Evolutionary conservation across 2,329 filamentous ascomycete species (phyloP).

Genomic region (Sclerotiophoma versabilis): DNA sequence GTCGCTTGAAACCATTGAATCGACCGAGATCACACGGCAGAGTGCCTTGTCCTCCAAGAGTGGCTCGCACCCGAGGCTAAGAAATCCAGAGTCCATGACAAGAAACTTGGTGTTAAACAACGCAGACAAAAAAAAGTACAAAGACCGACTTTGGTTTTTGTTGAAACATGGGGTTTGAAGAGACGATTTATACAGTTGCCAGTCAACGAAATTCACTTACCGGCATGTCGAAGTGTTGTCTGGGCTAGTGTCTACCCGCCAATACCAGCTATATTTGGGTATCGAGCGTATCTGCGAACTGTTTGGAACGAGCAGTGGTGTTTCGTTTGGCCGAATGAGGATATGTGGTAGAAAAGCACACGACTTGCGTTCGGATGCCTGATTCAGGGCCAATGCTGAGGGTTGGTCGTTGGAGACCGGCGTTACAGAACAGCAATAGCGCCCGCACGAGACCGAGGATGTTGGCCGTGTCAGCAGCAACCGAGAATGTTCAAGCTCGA

Average conservation of each 20-base stretch:
- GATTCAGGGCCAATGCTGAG: slow-evolving; percentile 22
- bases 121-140: not conserved
- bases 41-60: slow-evolving; percentile 20
- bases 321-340: slow-evolving; percentile 20
- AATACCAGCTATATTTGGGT: slow-evolving; percentile 22
- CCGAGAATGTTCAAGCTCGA: not conserved
- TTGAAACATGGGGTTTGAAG: slow-evolving; percentile 2
- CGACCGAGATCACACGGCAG: slow-evolving; percentile 22
- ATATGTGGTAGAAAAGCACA: slow-evolving; percentile 4
- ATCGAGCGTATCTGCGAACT: slow-evolving; percentile 5
- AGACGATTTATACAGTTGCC: slow-evolving; percentile 14
- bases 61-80: slow-evolving; percentile 16
- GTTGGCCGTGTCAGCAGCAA: not conserved
- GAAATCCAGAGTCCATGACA: slow-evolving; percentile 22
- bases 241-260: slow-evolving; percentile 6
- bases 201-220: slow-evolving; percentile 29
- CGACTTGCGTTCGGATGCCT: slow-evolving; percentile 20
- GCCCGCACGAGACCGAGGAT: not conserved
- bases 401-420: slow-evolving; percentile 27
- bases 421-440: slow-evolving; percentile 29
- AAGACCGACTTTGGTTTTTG: not conserved
- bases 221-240: slow-evolving; percentile 33
- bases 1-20: slow-evolving; percentile 12
- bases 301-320: slow-evolving; percentile 3
- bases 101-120: not conserved